phyloP scores from a whole-genome alignment of 768 basidiomycete genomes.

The Polyporus arcularius region DNA sequence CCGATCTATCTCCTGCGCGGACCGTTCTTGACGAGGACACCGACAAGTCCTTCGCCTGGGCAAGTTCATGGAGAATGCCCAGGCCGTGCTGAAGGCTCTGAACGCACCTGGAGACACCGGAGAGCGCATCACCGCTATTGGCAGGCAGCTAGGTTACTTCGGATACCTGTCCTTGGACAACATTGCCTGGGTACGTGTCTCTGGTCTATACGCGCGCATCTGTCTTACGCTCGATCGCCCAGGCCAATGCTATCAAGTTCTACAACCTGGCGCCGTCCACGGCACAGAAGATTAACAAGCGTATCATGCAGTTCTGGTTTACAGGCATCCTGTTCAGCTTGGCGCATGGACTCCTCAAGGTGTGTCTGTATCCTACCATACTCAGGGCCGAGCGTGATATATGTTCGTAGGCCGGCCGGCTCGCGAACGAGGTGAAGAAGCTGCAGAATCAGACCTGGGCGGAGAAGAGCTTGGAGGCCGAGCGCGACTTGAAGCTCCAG shows the following conservation, averaged over 20 bases:
- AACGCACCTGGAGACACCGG: constrained; percentile 53
- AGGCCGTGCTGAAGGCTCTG: constrained; percentile 79
- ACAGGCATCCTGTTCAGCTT: constrained; percentile 84
- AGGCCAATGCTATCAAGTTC: constrained; percentile 72
- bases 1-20: constrained; percentile 12
- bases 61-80: constrained; percentile 92
- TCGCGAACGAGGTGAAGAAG: constrained; percentile 60
- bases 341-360: constrained; percentile 69
- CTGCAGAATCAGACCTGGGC: constrained; percentile 48
- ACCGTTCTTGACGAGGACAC: background rate
- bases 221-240: background rate
- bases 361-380: constrained; percentile 24
- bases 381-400: background rate
- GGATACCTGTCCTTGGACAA: constrained; percentile 84
- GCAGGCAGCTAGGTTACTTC: constrained; percentile 85
- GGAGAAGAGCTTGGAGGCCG: constrained; percentile 69
- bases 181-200: constrained; percentile 73
- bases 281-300: constrained; percentile 58
- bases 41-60: constrained; percentile 84
- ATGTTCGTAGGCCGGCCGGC: constrained; percentile 50
- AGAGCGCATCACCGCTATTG: constrained; percentile 79
- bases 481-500: constrained; percentile 65
- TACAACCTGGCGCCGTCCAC: constrained; percentile 61
- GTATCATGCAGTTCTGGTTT: constrained; percentile 85
- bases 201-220: background rate